Conservation (phyloP, 495 filamentous ascomycete genomes). For the Amniculicola lignicola region DNA sequence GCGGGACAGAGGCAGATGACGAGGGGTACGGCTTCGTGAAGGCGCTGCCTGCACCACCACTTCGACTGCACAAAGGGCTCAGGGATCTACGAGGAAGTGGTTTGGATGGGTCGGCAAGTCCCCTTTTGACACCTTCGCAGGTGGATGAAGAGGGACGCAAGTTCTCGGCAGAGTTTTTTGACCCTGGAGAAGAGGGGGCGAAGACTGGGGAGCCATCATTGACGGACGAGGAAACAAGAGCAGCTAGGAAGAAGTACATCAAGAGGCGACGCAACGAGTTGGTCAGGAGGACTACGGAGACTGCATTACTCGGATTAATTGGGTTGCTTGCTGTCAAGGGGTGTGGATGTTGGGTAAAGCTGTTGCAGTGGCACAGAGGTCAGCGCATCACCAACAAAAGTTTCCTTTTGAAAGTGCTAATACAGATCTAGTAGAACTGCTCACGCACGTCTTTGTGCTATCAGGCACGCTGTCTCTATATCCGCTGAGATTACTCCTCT, state of each 20-base stretch:
- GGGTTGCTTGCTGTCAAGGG: conserved; percentile 33
- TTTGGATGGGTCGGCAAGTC: conserved; percentile 46
- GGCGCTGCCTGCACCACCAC: conserved; percentile 72
- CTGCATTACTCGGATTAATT: conserved; percentile 34
- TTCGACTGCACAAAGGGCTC: conserved; percentile 71
- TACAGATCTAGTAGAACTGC: conserved; percentile 24
- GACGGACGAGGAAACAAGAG: conserved; percentile 31
- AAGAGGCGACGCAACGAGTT: conserved; percentile 39
- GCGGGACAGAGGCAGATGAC: conserved; percentile 89
- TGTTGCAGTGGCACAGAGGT: conserved; percentile 37
- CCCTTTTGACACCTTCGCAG: conserved; percentile 57
- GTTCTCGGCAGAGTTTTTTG: conserved; percentile 30
- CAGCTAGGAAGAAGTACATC: conserved; percentile 34
- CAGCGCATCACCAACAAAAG: not conserved
- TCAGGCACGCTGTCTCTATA: conserved; percentile 18
- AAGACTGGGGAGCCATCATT: conserved; percentile 8
- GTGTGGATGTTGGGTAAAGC: conserved; percentile 31
- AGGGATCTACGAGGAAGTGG: conserved; percentile 38
- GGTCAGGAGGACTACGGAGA: conserved; percentile 37
- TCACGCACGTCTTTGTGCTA: conserved; percentile 32
- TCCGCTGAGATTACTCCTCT: conserved; percentile 27
- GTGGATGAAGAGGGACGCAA: conserved; percentile 54
- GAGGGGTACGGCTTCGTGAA: conserved; percentile 69
- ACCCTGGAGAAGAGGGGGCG: conserved; percentile 5
- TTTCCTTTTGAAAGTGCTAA: not conserved